Percentiles rank a stretch among this genome's conserved stretches.
phyloP scores from a whole-genome alignment of 2,329 filamentous ascomycete genomes.

The Coleophoma eucalyptorum region DNA sequence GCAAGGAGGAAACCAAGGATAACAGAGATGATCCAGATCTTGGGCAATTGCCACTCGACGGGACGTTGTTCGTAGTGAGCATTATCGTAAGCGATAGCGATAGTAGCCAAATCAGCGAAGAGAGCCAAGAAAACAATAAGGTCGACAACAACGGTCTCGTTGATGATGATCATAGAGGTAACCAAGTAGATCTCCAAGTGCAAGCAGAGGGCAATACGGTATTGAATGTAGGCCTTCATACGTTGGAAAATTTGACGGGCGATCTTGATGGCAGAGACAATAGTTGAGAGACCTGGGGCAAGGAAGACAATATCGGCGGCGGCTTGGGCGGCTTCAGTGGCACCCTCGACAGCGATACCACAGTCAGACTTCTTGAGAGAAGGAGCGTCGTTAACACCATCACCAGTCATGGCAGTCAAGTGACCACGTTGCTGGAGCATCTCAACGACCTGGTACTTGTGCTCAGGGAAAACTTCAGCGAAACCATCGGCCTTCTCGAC shows the following conservation, averaged over 20 bases:
- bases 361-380: conserved; percentile 93
- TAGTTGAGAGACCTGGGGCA: conserved; percentile 83
- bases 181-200: conserved; percentile 83
- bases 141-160: conserved; percentile 69
- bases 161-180: conserved; percentile 75
- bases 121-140: conserved; percentile 77
- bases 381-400: conserved; percentile 91
- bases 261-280: conserved; percentile 90
- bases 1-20: conserved; percentile 67
- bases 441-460: conserved; percentile 94
- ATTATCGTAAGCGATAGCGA: conserved; percentile 76
- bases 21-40: conserved; percentile 76
- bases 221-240: conserved; percentile 95
- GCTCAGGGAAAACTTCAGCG: conserved; percentile 90
- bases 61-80: conserved; percentile 71
- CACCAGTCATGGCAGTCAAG: conserved; percentile 93
- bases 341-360: conserved; percentile 90
- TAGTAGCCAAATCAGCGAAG: conserved; percentile 76
- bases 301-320: conserved; percentile 94
- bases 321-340: conserved; percentile 85
- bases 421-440: conserved; percentile 92
- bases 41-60: conserved; percentile 77
- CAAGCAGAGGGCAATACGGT: conserved; percentile 88
- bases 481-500: conserved; percentile 90
- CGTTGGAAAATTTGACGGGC: conserved; percentile 95